phyloP scores from a whole-genome alignment of 352 stramenopile species.

The Pythium biforme region DNA sequence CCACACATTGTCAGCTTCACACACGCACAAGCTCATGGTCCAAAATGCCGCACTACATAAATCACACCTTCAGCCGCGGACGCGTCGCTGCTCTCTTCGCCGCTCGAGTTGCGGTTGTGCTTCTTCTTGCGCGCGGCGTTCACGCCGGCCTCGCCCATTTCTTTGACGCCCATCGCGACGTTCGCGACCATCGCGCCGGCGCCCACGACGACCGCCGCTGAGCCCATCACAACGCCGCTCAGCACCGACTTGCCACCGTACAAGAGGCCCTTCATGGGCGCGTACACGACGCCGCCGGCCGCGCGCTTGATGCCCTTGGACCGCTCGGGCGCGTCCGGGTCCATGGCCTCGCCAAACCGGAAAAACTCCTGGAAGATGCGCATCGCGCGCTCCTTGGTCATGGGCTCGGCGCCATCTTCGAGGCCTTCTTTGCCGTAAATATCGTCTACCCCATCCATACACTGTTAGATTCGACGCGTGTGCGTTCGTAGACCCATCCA shows the following conservation, averaged over 20 bases:
- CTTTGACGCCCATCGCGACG: conserved; percentile 77
- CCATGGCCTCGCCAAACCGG: conserved; percentile 82
- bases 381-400: conserved; percentile 82
- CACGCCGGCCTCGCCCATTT: conserved; percentile 86
- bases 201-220: conserved; percentile 69
- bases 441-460: conserved; percentile 58
- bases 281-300: conserved; percentile 77
- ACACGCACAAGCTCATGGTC: neutral
- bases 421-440: conserved; percentile 92
- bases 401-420: conserved; percentile 77
- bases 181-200: conserved; percentile 82
- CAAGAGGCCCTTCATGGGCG: conserved; percentile 73
- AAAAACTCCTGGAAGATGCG: conserved; percentile 88
- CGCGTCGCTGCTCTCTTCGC: conserved; percentile 37
- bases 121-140: conserved; percentile 66
- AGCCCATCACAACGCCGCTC: conserved; percentile 82
- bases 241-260: conserved; percentile 86
- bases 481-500: neutral
- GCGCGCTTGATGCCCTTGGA: conserved; percentile 79
- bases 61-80: conserved; percentile 26
- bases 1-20: neutral
- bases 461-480: neutral
- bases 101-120: conserved; percentile 19
- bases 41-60: neutral
- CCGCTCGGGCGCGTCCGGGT: conserved; percentile 73